Conservation (phyloP, 2,329 filamentous ascomycete species). For the Alternaria viburni region DNA sequence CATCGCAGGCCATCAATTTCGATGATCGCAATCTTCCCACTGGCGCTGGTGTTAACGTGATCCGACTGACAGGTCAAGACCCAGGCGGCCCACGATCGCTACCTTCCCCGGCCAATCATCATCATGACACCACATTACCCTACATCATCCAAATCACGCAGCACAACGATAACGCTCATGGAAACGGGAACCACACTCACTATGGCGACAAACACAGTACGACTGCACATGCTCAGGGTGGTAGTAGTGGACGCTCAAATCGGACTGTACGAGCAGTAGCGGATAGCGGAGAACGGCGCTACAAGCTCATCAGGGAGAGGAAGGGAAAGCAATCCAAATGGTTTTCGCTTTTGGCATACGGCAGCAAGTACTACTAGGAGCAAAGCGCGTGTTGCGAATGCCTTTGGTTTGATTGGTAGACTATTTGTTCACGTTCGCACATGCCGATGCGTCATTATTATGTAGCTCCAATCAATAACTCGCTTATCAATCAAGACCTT, state of each 20-base stretch:
- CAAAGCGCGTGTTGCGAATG: background rate
- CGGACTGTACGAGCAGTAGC: background rate
- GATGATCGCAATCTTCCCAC: background rate
- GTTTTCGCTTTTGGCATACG: background rate
- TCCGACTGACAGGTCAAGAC: background rate
- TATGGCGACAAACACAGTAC: background rate
- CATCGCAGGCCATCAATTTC: background rate
- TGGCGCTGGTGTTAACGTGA: background rate
- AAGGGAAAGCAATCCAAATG: background rate
- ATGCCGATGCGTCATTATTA: background rate
- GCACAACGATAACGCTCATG: background rate
- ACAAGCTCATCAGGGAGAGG: background rate
- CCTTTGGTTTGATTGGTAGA: background rate
- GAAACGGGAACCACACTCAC: background rate
- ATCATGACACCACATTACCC: background rate
- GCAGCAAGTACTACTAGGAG: background rate
- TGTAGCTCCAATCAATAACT: background rate
- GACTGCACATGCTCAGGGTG: background rate
- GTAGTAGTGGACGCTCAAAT: background rate
- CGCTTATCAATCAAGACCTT: background rate
- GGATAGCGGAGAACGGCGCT: background rate
- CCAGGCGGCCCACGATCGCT: background rate
- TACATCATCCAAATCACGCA: background rate
- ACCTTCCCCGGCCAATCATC: background rate
- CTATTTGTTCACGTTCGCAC: background rate